phyloP scores from a whole-genome alignment of 768 basidiomycete genomes.

The Mycena leptocephala region DNA sequence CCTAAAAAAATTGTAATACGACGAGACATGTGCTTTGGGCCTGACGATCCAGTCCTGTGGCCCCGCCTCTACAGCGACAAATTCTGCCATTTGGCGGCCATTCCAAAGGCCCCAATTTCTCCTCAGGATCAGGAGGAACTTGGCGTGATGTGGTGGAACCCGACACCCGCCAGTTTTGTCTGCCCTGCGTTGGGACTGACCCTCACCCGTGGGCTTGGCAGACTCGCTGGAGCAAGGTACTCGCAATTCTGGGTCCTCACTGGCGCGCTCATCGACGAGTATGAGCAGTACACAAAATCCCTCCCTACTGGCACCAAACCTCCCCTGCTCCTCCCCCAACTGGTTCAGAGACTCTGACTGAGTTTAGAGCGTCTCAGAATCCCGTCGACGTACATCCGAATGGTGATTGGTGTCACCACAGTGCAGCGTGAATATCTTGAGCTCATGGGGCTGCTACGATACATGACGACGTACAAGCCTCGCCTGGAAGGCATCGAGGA shows the following conservation, averaged over 20 bases:
- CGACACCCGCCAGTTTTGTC: not conserved
- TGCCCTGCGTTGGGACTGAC: conserved; percentile 10
- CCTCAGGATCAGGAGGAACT: not conserved
- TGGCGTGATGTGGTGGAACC: conserved; percentile 7
- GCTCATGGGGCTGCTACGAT: conserved; percentile 3
- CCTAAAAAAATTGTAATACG: not conserved
- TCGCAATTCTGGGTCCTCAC: not conserved
- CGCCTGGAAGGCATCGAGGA: conserved; percentile 9
- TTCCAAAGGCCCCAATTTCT: not conserved
- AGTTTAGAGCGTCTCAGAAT: not conserved
- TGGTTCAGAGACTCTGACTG: not conserved
- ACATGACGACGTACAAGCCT: conserved; percentile 11
- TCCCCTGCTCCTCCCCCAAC: not conserved
- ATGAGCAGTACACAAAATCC: conserved; percentile 1
- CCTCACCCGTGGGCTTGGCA: not conserved
- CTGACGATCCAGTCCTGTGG: not conserved
- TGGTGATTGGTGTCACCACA: not conserved
- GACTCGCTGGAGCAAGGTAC: not conserved
- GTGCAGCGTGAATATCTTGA: conserved; percentile 21
- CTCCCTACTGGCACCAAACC: conserved; percentile 10
- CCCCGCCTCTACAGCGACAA: not conserved
- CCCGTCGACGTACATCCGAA: not conserved
- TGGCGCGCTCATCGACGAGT: not conserved
- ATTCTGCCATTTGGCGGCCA: not conserved
- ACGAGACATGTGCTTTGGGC: conserved; percentile 2